A percentile compares a stretch with the other conserved stretches of the same genome.
These are phyloP conservation scores for Trichoderma breve DNA, from an alignment of 2,329 filamentous ascomycete genomes.

Conservation along the genomic window DNA sequence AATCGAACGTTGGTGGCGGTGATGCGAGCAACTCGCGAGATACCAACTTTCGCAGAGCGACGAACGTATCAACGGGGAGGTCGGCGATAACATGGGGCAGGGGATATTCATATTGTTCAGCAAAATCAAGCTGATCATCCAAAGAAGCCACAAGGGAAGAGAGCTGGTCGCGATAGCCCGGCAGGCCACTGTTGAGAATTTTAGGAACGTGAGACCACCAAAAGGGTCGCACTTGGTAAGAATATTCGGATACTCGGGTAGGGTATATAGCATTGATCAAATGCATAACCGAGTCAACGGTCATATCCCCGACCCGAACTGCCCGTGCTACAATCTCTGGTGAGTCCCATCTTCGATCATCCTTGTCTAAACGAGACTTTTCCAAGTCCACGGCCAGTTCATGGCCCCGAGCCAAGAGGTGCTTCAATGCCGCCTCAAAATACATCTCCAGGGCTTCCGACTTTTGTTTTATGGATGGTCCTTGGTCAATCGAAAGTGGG, in stretches of 20 bases:
- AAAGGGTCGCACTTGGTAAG: constrained; percentile 36
- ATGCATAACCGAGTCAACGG: constrained; percentile 39
- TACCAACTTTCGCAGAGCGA: constrained; percentile 31
- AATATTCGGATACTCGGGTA: constrained; percentile 35
- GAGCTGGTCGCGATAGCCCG: constrained; percentile 33
- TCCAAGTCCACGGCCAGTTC: constrained; percentile 24
- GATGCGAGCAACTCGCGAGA: constrained; percentile 31
- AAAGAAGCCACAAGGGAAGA: constrained; percentile 29
- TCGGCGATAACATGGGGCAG: constrained; percentile 37
- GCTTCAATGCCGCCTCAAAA: constrained; percentile 32
- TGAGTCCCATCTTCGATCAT: constrained; percentile 18
- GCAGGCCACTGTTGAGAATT: constrained; percentile 32
- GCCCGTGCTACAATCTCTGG: constrained; percentile 24
- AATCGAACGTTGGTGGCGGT: constrained; percentile 32
- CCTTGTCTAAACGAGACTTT: constrained; percentile 9
- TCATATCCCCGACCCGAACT: constrained; percentile 34
- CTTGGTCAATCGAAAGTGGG: constrained; percentile 29
- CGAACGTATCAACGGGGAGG: constrained; percentile 35
- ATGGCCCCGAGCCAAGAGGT: constrained; percentile 23
- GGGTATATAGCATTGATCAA: constrained; percentile 36
- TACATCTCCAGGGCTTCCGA: constrained; percentile 33
- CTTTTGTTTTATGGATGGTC: constrained; percentile 26
- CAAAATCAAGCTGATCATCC: constrained; percentile 31
- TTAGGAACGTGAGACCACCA: constrained; percentile 43
- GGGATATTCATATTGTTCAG: constrained; percentile 34